Conservation (phyloP, 305 asterid species). For the Nicotiana rustica region DNA sequence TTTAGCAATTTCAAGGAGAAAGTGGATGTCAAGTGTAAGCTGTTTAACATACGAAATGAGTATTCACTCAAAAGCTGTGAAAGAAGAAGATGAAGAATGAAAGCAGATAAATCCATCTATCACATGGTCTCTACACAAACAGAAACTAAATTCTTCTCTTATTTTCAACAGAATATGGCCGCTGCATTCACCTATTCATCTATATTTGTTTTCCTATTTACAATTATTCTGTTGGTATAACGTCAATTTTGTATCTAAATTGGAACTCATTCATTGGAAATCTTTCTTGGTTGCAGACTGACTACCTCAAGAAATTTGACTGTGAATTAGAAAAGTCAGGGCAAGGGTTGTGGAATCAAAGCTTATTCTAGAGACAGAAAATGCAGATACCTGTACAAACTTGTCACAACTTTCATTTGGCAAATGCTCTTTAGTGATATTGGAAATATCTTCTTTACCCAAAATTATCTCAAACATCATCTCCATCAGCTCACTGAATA, state of each 20-base stretch:
- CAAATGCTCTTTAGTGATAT: conserved; percentile 40
- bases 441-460: conserved; percentile 46
- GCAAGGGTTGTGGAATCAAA: background rate
- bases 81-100: background rate
- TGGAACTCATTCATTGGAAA: background rate
- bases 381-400: conserved; percentile 59
- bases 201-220: background rate
- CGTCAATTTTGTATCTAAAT: background rate
- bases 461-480: conserved; percentile 54
- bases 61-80: background rate
- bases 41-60: conserved; percentile 37
- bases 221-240: background rate
- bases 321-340: background rate
- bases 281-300: background rate
- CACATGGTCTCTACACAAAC: background rate
- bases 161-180: background rate
- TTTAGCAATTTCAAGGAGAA: conserved; percentile 72
- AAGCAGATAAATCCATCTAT: background rate
- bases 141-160: background rate
- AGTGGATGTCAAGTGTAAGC: conserved; percentile 65
- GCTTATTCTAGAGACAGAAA: background rate
- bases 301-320: background rate
- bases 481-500: conserved; percentile 58
- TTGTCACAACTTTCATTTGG: conserved; percentile 40
- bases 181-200: background rate